Evolutionary conservation across 169 alveolate species (phyloP).

Genomic region (Prorocentrum cordatum): DNA sequence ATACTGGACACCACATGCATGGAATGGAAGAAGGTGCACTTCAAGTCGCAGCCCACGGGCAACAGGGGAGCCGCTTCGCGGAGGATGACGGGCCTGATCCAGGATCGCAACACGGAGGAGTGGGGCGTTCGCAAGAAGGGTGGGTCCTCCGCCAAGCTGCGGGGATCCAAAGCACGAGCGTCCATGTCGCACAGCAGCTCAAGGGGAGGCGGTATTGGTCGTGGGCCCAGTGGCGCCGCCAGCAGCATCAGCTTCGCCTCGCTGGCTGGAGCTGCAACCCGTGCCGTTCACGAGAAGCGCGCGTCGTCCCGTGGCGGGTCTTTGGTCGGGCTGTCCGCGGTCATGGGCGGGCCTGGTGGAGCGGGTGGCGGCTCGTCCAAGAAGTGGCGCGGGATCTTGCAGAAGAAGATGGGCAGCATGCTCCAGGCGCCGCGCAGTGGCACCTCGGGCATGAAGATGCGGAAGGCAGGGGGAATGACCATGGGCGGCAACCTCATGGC

Average conservation of each 20-base stretch:
- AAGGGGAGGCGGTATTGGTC: background rate
- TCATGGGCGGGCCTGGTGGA: background rate
- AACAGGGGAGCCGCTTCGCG: background rate
- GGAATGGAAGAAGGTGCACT: slow-evolving; percentile 69
- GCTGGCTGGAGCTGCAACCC: slow-evolving; percentile 66
- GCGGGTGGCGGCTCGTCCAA: background rate
- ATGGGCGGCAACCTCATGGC: background rate
- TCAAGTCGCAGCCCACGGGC: background rate
- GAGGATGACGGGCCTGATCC: background rate
- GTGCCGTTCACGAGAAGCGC: slow-evolving; percentile 30
- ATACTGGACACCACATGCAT: slow-evolving; percentile 48
- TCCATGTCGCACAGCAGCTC: slow-evolving; percentile 25
- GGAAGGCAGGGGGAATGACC: background rate
- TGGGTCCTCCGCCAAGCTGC: slow-evolving; percentile 10
- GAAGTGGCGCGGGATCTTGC: slow-evolving; percentile 68
- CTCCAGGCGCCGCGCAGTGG: background rate
- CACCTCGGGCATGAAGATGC: slow-evolving; percentile 49
- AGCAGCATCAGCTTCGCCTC: slow-evolving; percentile 59
- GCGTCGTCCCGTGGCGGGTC: slow-evolving; percentile 18
- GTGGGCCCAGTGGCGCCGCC: background rate
- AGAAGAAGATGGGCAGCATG: slow-evolving; percentile 8
- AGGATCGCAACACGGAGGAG: background rate
- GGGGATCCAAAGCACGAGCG: slow-evolving; percentile 36
- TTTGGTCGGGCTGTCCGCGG: background rate
- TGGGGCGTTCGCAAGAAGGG: background rate